Conservation (phyloP, 768 basidiomycete genomes). For the Cyclocybe cylindracea region DNA sequence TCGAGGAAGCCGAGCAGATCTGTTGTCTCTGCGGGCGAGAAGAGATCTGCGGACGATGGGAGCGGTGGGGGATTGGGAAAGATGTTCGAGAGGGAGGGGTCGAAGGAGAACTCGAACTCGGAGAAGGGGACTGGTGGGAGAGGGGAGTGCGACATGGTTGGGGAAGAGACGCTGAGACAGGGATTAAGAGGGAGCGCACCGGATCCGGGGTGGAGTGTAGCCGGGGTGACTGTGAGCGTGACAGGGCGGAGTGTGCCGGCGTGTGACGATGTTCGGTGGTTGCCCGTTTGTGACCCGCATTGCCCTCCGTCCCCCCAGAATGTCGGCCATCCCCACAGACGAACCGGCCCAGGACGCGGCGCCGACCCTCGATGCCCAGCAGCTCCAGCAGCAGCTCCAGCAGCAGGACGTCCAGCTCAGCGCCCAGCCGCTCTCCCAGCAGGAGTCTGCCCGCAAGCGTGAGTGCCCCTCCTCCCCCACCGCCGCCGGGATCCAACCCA, state of each 20-base stretch:
- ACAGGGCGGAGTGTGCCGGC: slow-evolving; percentile 18
- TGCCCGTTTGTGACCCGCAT: slow-evolving; percentile 27
- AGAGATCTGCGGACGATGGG: slow-evolving; percentile 75
- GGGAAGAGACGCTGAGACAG: slow-evolving; percentile 1
- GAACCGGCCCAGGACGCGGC: slow-evolving; percentile 57
- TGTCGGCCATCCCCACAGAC: slow-evolving; percentile 78
- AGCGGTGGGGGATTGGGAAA: slow-evolving; percentile 65
- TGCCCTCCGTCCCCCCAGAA: slow-evolving; percentile 33
- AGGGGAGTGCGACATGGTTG: slow-evolving; percentile 29
- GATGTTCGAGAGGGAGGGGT: slow-evolving; percentile 56
- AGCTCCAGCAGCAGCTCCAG: slow-evolving; percentile 52
- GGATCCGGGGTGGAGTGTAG: slow-evolving; percentile 4
- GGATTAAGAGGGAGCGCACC: slow-evolving; percentile 1
- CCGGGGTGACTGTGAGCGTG: slow-evolving; percentile 15
- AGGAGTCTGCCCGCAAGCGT: slow-evolving; percentile 65
- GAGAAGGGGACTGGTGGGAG: slow-evolving; percentile 58
- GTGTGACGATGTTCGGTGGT: slow-evolving; percentile 19
- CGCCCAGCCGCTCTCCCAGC: slow-evolving; percentile 18
- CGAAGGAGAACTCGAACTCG: slow-evolving; percentile 75
- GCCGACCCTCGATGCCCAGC: slow-evolving; percentile 61
- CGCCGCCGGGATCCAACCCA: slow-evolving; percentile 15
- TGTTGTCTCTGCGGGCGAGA: slow-evolving; percentile 76
- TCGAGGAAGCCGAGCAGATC: slow-evolving; percentile 83
- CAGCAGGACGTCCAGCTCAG: slow-evolving; percentile 35
- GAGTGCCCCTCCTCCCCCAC: slow-evolving; percentile 26